Evolutionary conservation across 1,284 basidiomycete genomes (phyloP).

Genomic region (Ceratobasidium papillatum): DNA sequence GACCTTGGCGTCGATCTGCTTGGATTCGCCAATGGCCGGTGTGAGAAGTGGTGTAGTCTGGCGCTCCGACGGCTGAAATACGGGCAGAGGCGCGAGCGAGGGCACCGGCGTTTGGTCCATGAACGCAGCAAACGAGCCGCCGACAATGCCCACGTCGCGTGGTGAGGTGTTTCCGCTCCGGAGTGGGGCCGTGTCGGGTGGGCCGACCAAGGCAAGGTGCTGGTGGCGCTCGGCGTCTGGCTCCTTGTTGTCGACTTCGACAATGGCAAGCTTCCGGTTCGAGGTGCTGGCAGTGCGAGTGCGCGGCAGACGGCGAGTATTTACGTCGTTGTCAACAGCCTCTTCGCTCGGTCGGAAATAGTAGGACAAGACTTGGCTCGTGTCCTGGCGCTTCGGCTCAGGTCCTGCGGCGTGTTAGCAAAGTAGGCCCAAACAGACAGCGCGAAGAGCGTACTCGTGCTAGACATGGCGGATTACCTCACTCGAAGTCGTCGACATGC

Average conservation of each 20-base stretch:
- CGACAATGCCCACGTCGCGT: conserved; percentile 40
- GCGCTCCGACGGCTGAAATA: neutral
- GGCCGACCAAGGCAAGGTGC: conserved; percentile 43
- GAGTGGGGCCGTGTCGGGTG: conserved; percentile 39
- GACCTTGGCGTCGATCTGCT: conserved; percentile 40
- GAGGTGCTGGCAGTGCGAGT: neutral
- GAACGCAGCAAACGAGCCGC: conserved; percentile 28
- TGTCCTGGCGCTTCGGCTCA: conserved; percentile 29
- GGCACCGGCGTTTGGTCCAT: neutral
- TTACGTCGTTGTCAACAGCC: conserved; percentile 14
- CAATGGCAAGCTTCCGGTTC: conserved; percentile 43
- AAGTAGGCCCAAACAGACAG: neutral
- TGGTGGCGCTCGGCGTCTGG: conserved; percentile 28
- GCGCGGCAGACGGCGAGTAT: neutral
- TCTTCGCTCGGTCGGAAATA: conserved; percentile 17
- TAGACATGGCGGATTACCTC: conserved; percentile 1
- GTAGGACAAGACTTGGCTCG: conserved; percentile 23
- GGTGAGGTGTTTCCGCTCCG: conserved; percentile 4
- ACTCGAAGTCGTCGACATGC: conserved; percentile 7
- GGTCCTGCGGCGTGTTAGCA: conserved; percentile 16
- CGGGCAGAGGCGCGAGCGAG: neutral
- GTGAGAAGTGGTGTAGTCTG: conserved; percentile 29
- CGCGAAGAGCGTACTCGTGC: neutral
- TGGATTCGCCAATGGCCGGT: conserved; percentile 39
- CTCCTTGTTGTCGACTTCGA: conserved; percentile 43